phyloP scores from a whole-genome alignment of 129 eudicot genomes.

The Saposhnikovia divaricata region DNA sequence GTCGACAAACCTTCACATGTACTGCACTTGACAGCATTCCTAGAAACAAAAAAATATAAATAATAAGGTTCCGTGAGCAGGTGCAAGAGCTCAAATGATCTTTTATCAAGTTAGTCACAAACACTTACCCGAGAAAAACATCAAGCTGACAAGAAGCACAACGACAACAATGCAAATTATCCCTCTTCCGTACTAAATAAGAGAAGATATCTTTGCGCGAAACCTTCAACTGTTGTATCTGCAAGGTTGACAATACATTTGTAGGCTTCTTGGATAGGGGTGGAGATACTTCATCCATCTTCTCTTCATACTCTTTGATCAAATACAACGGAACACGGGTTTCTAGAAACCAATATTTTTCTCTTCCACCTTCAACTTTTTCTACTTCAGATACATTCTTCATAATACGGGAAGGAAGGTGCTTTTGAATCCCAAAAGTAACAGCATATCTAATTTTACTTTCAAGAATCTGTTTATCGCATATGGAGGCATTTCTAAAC shows the following conservation, averaged over 20 bases:
- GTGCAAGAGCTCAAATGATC: conserved; percentile 2
- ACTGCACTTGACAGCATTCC: conserved; percentile 73
- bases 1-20: conserved; percentile 67
- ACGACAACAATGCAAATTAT: conserved; percentile 31
- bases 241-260: conserved; percentile 28
- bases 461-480: conserved; percentile 53
- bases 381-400: conserved; percentile 65
- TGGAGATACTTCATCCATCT: conserved; percentile 14
- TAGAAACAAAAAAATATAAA: conserved; percentile 25
- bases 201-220: conserved; percentile 52
- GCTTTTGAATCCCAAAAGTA: conserved; percentile 77
- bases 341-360: conserved; percentile 84
- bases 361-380: conserved; percentile 50
- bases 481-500: conserved; percentile 72
- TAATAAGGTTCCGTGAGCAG: conserved; percentile 7
- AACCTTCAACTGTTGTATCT: conserved; percentile 47
- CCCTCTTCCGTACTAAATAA: conserved; percentile 48
- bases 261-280: conserved; percentile 24
- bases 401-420: conserved; percentile 80
- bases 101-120: background rate
- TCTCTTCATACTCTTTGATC: conserved; percentile 72
- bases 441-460: conserved; percentile 60
- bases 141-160: conserved; percentile 70
- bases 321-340: conserved; percentile 72
- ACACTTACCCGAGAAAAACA: conserved; percentile 53